phyloP scores from a whole-genome alignment of 225 moss, liverwort and hornwort species.

The Physcomitrium patens region DNA sequence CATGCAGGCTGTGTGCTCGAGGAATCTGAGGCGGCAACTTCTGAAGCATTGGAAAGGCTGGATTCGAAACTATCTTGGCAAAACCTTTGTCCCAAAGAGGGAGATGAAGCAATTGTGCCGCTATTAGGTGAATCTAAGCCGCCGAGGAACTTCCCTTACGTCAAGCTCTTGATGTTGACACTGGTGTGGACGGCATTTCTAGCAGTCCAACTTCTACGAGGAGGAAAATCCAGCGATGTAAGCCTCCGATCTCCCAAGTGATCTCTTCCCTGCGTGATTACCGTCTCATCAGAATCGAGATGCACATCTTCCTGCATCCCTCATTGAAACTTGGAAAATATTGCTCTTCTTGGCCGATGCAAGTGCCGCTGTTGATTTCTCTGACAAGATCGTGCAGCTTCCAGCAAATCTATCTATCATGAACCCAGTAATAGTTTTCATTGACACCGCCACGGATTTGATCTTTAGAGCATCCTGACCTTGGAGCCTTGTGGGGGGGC shows the following conservation, averaged over 20 bases:
- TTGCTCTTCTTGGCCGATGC: not conserved
- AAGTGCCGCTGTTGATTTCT: not conserved
- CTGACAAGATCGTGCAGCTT: not conserved
- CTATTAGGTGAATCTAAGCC: constrained; percentile 25
- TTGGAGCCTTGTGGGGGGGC: constrained; percentile 59
- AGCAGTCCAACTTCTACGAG: constrained; percentile 72
- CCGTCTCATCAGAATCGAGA: not conserved
- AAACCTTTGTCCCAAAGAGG: not conserved
- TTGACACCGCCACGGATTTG: constrained; percentile 5
- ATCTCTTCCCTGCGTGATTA: not conserved
- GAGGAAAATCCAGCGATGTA: constrained; percentile 69
- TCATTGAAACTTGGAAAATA: not conserved
- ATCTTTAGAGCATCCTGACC: constrained; percentile 58
- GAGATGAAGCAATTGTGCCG: constrained; percentile 18
- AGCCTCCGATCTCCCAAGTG: constrained; percentile 23
- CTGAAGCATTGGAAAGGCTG: constrained; percentile 42
- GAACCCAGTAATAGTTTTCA: not conserved
- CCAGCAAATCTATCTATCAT: not conserved
- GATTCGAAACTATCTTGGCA: constrained; percentile 40
- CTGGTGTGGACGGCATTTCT: constrained; percentile 80
- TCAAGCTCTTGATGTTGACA: constrained; percentile 49
- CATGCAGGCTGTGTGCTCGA: constrained; percentile 59
- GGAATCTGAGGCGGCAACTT: constrained; percentile 45
- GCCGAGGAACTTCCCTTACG: constrained; percentile 34
- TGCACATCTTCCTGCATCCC: not conserved